Evolutionary conservation across 2,329 filamentous ascomycete genomes (phyloP), one percentile per base, ranked within the genome.

Genomic region (Trichoderma sp.): DNA sequence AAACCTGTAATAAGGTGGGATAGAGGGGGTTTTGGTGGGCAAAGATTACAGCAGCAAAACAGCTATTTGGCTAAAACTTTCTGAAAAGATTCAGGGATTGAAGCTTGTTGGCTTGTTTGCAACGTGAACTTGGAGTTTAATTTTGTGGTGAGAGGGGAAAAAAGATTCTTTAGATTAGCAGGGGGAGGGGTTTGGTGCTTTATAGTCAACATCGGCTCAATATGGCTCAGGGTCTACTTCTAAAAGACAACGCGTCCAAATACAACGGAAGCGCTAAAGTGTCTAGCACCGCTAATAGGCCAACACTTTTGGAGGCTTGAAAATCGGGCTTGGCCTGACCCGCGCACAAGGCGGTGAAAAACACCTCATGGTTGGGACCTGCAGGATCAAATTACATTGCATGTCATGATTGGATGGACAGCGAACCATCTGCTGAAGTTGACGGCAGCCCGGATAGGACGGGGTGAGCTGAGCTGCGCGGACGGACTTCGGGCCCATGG

Each of bases 271-370:
- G 66, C 66, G 68, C 47, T 56, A 63, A 71, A 39, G 58, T 32
- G 67, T 32, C 57, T 63, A 56, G 67, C 66, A 61, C 36, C 57
- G 26, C 66, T 39, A 60, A 51, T 34, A 61, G 56, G 30, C 47
- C 47, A 57, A 30, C 43, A 28, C 47, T 57, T 36, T 57, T 51
- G 18, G 51, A 66, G 36, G n/a, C 63, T 65, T 57, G 26, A 56
- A 26, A 32, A 62, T 60, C 57, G 47, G 64, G 64, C 64, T 70
- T 63, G 58, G 65, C 65, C 47, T 63, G 62, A 62, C 28, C 62
- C 56, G n/a, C 51, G 36, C 51, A 61, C 57, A 64, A 64, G 53
- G 69, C 69, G 62, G 69, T 71, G 69, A 66, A 65, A 71, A 71
- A 71, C 36, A 36, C 14, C 47, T 36, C 69, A 43, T 21, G 15